Evolutionary conservation across 108 stramenopile genomes (phyloP).

Genomic region (Cyclotella cryptica): DNA sequence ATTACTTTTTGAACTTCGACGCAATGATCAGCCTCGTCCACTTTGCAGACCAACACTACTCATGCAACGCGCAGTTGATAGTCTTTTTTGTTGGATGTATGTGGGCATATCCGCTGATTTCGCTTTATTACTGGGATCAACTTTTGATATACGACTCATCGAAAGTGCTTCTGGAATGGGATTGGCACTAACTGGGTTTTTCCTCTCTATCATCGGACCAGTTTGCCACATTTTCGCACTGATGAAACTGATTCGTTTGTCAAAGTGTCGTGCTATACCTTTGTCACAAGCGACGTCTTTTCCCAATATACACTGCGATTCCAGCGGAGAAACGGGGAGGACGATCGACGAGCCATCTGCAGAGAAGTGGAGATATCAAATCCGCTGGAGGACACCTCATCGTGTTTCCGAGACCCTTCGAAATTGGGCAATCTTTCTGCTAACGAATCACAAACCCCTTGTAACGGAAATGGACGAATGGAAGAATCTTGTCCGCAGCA

Average conservation of each 20-base stretch:
- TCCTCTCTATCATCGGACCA: constrained; percentile 26
- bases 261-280: constrained; percentile 44
- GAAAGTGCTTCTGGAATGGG: constrained; percentile 11
- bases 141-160: neutral
- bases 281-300: constrained; percentile 43
- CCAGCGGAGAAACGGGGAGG: neutral
- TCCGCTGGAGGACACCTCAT: constrained; percentile 70
- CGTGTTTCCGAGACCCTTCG: constrained; percentile 44
- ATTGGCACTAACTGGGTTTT: constrained; percentile 4
- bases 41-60: constrained; percentile 48
- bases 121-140: constrained; percentile 34
- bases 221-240: constrained; percentile 49
- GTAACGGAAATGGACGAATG: constrained; percentile 46
- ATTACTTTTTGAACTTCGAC: constrained; percentile 62
- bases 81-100: constrained; percentile 44
- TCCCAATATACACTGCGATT: neutral
- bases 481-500: constrained; percentile 28
- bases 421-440: constrained; percentile 34
- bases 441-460: constrained; percentile 49
- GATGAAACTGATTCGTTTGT: constrained; percentile 32
- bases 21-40: constrained; percentile 58
- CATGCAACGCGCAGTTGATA: constrained; percentile 45
- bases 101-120: constrained; percentile 61
- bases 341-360: constrained; percentile 13
- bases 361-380: constrained; percentile 62